These are phyloP conservation scores for Saccharum officinarum DNA, from an alignment of 176 grass and related monocot species.

Conservation along the genomic window DNA sequence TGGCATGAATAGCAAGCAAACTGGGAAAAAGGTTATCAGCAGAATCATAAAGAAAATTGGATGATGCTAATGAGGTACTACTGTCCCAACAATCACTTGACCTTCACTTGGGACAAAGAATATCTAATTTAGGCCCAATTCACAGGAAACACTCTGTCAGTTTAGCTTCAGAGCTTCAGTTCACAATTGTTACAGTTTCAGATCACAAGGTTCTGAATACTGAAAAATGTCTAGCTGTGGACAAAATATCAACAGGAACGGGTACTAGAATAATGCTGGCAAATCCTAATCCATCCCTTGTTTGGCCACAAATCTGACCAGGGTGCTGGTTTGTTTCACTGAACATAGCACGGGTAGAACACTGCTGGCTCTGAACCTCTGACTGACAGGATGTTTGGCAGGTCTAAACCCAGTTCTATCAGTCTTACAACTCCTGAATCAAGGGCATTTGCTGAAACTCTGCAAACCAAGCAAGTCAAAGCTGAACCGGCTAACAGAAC, in stretches of 20 bases:
- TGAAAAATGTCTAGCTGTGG: background rate
- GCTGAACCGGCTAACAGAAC: background rate
- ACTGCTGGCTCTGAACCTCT: background rate
- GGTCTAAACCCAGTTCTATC: background rate
- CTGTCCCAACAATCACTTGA: background rate
- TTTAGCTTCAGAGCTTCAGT: background rate
- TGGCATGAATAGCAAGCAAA: background rate
- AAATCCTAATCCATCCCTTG: background rate
- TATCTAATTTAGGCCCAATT: background rate
- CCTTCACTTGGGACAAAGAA: background rate
- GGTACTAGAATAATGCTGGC: no score
- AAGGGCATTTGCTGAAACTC: no score
- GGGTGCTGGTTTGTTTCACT: no score
- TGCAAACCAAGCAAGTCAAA: background rate
- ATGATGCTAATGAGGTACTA: no score
- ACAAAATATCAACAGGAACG: no score
- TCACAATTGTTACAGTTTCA: background rate
- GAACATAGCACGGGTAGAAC: no score
- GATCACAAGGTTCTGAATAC: background rate
- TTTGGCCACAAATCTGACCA: background rate
- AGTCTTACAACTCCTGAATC: no score
- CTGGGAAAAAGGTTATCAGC: background rate
- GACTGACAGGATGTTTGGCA: background rate
- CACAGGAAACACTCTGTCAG: background rate
- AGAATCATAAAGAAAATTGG: background rate